These are phyloP conservation scores for Dissophora globulifera DNA, from an alignment of 192 early-diverging fungal species.

Conservation along the genomic window DNA sequence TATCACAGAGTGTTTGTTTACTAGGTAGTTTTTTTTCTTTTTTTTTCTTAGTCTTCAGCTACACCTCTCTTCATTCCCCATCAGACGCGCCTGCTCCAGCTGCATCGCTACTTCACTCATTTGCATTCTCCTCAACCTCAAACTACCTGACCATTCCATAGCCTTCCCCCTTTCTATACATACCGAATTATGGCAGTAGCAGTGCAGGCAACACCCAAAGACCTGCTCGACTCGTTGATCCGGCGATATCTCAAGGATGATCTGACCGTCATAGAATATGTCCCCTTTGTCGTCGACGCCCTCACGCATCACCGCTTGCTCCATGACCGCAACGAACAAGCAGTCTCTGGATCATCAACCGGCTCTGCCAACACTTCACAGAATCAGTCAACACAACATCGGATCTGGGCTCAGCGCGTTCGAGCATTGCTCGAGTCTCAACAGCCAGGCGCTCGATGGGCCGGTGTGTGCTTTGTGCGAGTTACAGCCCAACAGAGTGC, in stretches of 20 bases:
- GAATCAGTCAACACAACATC: constrained; percentile 36
- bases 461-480: constrained; percentile 59
- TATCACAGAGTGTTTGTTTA: background rate
- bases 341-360: background rate
- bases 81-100: no score
- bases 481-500: constrained; percentile 61
- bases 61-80: no score
- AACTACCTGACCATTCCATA: background rate
- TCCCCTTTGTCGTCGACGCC: constrained; percentile 63
- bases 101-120: no score
- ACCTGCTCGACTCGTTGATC: constrained; percentile 52
- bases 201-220: constrained; percentile 38
- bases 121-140: no score
- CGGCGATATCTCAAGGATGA: constrained; percentile 54
- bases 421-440: constrained; percentile 66
- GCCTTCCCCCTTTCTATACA: no score
- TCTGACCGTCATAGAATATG: constrained; percentile 38
- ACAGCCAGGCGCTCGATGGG: constrained; percentile 58
- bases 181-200: constrained; percentile 27
- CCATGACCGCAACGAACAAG: constrained; percentile 28
- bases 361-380: background rate
- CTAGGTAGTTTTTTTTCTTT: no score
- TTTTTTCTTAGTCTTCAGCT: no score
- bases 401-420: constrained; percentile 65
- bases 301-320: constrained; percentile 55